Conservation (phyloP, 2,329 filamentous ascomycete species). For the Alternaria ventricosa region DNA sequence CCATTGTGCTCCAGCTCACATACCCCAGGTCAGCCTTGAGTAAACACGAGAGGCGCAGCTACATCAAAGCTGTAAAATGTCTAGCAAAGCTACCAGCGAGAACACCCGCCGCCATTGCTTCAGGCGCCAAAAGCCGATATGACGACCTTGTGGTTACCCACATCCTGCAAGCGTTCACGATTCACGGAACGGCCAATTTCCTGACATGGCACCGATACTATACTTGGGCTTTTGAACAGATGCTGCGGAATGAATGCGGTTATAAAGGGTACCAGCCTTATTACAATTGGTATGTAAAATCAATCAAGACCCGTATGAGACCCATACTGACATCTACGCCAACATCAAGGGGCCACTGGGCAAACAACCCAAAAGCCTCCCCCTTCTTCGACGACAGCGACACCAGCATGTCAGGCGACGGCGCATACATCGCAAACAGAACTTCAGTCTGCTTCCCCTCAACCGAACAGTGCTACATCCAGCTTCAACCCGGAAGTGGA, state of each 20-base stretch:
- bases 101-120: background rate
- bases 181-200: conserved; percentile 29
- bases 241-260: conserved; percentile 51
- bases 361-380: conserved; percentile 53
- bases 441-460: conserved; percentile 41
- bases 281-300: background rate
- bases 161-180: background rate
- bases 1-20: background rate
- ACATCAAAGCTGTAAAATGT: background rate
- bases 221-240: conserved; percentile 52
- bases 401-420: conserved; percentile 57
- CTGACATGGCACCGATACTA: conserved; percentile 53
- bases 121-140: background rate
- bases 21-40: background rate
- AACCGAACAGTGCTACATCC: conserved; percentile 33
- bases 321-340: background rate
- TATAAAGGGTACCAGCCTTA: conserved; percentile 55
- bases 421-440: conserved; percentile 38
- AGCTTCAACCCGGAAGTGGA: conserved; percentile 59
- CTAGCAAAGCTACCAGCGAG: background rate
- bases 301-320: background rate
- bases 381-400: conserved; percentile 63
- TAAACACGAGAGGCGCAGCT: background rate
- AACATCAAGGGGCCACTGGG: conserved; percentile 57
- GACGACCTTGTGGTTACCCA: background rate